These are phyloP conservation scores for Collybia sp. DNA, from an alignment of 768 basidiomycete species.

Conservation along the genomic window DNA sequence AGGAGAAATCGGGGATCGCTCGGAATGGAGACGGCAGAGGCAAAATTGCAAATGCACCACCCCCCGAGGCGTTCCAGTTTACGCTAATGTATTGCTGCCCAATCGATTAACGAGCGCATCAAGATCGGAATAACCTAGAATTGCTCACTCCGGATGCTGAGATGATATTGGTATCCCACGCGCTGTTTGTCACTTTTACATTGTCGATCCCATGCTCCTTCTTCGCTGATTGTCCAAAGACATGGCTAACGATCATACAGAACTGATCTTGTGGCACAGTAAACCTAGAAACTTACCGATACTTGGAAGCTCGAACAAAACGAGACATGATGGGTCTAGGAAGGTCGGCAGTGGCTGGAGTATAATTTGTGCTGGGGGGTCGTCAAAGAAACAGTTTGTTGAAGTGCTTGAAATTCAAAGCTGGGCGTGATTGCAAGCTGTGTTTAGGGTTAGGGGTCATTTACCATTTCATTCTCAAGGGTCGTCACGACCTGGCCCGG, in stretches of 20 bases:
- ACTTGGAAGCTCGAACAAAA: constrained; percentile 9
- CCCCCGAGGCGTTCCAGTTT: constrained; percentile 93
- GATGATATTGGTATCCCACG: constrained; percentile 95
- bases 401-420: too few species aligned
- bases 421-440: too few species aligned
- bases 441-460: too few species aligned
- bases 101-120: too few species aligned
- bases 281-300: neutral
- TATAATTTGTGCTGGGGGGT: too few species aligned
- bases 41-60: constrained; percentile 92
- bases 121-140: neutral
- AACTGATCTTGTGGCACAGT: neutral
- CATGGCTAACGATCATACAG: constrained; percentile 53
- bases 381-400: too few species aligned
- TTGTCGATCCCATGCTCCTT: constrained; percentile 81
- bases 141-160: constrained; percentile 72
- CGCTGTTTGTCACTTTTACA: constrained; percentile 80
- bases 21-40: constrained; percentile 76
- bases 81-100: constrained; percentile 77
- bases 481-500: too few species aligned
- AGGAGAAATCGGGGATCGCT: constrained; percentile 48
- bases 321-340: constrained; percentile 6
- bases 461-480: too few species aligned
- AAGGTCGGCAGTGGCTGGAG: too few species aligned
- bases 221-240: constrained; percentile 86